Conservation (phyloP, 352 stramenopile genomes). For the Thraustochytrium striatum region DNA sequence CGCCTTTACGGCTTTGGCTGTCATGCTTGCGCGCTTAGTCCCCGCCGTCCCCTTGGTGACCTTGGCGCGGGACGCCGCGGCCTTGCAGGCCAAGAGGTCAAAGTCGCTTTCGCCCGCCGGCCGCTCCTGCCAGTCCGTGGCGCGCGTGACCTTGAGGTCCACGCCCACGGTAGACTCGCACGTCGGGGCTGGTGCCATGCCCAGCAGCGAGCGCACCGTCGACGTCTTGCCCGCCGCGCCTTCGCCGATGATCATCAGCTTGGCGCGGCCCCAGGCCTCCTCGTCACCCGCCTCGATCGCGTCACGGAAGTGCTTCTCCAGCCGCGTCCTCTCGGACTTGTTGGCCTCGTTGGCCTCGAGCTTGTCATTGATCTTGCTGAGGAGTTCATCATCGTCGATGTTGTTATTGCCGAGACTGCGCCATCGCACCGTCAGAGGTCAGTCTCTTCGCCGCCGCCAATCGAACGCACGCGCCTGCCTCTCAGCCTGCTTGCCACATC, state of each 20-base stretch:
- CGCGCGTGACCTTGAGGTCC: slow-evolving; percentile 18
- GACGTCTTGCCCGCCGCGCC: slow-evolving; percentile 22
- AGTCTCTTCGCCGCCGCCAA: too few species aligned
- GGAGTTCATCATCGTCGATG: too few species aligned
- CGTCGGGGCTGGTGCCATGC: neutral
- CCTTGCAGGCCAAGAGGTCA: neutral
- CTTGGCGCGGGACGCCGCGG: neutral
- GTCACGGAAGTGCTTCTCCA: too few species aligned
- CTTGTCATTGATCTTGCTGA: too few species aligned
- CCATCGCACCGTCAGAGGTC: too few species aligned
- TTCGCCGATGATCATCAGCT: slow-evolving; percentile 37
- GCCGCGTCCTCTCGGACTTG: too few species aligned
- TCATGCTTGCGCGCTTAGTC: neutral
- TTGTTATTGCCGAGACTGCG: too few species aligned
- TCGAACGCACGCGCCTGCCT: too few species aligned
- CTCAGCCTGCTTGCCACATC: too few species aligned
- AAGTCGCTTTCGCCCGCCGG: slow-evolving; percentile 25
- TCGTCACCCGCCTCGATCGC: slow-evolving; percentile 1
- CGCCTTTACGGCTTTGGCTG: too few species aligned
- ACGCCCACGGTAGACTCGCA: slow-evolving; percentile 4
- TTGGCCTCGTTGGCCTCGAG: too few species aligned
- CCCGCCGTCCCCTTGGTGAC: neutral
- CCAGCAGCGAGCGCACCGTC: slow-evolving; percentile 1
- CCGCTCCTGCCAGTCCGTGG: slow-evolving; percentile 14
- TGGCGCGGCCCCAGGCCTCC: slow-evolving; percentile 1